Percentiles rank a stretch among this genome's conserved stretches.
These are phyloP conservation scores for Teunomyces tritomae DNA, from an alignment of 805 yeast species.

Conservation along the genomic window DNA sequence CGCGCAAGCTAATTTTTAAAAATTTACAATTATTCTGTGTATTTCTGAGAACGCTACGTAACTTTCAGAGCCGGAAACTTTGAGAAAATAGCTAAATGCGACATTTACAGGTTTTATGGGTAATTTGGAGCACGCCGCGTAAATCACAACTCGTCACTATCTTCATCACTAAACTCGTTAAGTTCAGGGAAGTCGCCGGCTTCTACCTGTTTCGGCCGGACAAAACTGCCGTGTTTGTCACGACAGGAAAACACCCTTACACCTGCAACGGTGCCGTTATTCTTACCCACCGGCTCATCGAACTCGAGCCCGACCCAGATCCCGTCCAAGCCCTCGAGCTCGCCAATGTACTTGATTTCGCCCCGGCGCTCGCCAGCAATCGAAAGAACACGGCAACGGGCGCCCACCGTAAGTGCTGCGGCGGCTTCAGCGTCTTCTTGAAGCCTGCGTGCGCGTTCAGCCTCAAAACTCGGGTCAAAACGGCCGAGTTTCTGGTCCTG, in stretches of 20 bases:
- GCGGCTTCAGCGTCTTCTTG: slow-evolving; percentile 27
- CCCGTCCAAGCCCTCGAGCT: slow-evolving; percentile 54
- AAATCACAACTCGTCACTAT: neutral
- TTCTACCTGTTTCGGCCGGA: slow-evolving; percentile 65
- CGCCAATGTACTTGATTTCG: slow-evolving; percentile 66
- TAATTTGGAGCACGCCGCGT: too few species aligned
- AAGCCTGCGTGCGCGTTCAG: slow-evolving; percentile 25
- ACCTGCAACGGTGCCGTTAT: slow-evolving; percentile 74
- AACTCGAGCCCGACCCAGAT: slow-evolving; percentile 84
- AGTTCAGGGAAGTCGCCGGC: slow-evolving; percentile 64
- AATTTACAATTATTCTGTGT: neutral
- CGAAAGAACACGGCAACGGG: slow-evolving; percentile 51
- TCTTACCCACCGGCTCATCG: slow-evolving; percentile 84
- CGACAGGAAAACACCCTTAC: slow-evolving; percentile 55
- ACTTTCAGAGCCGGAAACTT: too few species aligned
- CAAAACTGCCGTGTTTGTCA: slow-evolving; percentile 70
- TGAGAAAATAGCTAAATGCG: too few species aligned
- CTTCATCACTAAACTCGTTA: slow-evolving; percentile 39
- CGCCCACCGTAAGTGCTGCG: slow-evolving; percentile 40
- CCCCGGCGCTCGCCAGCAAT: slow-evolving; percentile 62
- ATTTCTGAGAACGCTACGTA: neutral
- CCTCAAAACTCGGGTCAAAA: slow-evolving; percentile 53
- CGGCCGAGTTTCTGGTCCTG: slow-evolving; percentile 65
- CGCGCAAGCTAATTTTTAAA: too few species aligned
- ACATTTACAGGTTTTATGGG: too few species aligned